A percentile compares a stretch with the other conserved stretches of the same genome.
These are phyloP conservation scores for Xylaria sp. DNA, from an alignment of 2,329 filamentous ascomycete species.

Conservation along the genomic window DNA sequence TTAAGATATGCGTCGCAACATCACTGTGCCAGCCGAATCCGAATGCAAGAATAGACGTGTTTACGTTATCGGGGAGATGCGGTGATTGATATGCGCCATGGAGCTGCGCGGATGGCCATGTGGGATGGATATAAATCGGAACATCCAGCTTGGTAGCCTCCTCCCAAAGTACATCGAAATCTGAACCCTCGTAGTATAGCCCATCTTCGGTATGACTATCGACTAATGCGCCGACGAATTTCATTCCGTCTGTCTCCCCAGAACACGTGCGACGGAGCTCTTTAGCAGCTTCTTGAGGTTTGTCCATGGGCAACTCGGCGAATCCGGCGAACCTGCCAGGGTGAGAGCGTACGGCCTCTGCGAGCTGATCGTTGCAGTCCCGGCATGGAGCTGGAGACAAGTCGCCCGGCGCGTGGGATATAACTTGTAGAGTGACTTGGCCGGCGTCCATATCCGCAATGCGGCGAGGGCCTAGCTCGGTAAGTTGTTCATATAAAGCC, in stretches of 20 bases:
- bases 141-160: constrained; percentile 59
- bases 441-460: constrained; percentile 44
- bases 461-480: constrained; percentile 30
- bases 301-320: constrained; percentile 47
- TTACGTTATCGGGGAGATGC: constrained; percentile 50
- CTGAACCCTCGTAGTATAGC: constrained; percentile 48
- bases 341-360: constrained; percentile 43
- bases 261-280: constrained; percentile 49
- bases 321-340: constrained; percentile 48
- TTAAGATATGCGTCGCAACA: constrained; percentile 51
- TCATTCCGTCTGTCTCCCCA: constrained; percentile 47
- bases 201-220: constrained; percentile 45
- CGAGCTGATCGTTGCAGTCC: constrained; percentile 44
- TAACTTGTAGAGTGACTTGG: constrained; percentile 44
- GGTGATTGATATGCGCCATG: constrained; percentile 50
- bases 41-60: constrained; percentile 39
- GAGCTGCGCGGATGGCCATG: constrained; percentile 49
- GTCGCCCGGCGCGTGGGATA: constrained; percentile 44
- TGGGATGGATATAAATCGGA: constrained; percentile 64
- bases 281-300: constrained; percentile 46
- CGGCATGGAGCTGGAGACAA: constrained; percentile 35
- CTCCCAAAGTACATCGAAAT: constrained; percentile 48
- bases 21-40: constrained; percentile 54
- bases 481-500: constrained; percentile 24
- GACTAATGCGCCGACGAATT: constrained; percentile 52